phyloP scores from a whole-genome alignment of 441 rosid genomes.

The Corymbia citriodora region DNA sequence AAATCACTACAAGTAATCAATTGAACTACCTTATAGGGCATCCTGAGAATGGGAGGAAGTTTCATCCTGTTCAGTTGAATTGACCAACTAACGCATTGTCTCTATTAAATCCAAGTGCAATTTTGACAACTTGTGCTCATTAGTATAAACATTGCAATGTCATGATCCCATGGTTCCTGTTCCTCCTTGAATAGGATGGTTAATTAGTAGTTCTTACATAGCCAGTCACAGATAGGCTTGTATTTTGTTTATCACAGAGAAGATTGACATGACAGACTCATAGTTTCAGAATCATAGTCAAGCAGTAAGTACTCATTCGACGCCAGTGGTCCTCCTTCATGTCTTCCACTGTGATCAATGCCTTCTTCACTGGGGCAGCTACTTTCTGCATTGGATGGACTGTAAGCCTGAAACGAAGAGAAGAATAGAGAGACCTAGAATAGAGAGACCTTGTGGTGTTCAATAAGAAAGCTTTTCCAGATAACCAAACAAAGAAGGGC shows the following conservation, averaged over 20 bases:
- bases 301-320: conserved; percentile 49
- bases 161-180: background rate
- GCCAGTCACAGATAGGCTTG: background rate
- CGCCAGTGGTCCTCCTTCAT: conserved; percentile 12
- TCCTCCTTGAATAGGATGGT: background rate
- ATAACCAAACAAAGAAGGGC: background rate
- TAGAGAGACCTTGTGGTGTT: background rate
- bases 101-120: background rate
- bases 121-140: background rate
- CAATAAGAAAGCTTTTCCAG: background rate
- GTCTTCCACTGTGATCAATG: conserved; percentile 24
- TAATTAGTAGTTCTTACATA: background rate
- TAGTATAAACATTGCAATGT: background rate
- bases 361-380: conserved; percentile 28
- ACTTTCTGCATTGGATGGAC: conserved; percentile 20
- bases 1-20: background rate
- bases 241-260: background rate
- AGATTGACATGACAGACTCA: background rate
- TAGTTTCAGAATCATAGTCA: background rate
- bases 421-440: background rate
- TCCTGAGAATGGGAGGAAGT: background rate
- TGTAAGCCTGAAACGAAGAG: conserved; percentile 30
- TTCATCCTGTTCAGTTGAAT: background rate
- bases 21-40: background rate
- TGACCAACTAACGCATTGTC: background rate